phyloP scores from a whole-genome alignment of 2,329 filamentous ascomycete genomes.

The Fusarium sp. region DNA sequence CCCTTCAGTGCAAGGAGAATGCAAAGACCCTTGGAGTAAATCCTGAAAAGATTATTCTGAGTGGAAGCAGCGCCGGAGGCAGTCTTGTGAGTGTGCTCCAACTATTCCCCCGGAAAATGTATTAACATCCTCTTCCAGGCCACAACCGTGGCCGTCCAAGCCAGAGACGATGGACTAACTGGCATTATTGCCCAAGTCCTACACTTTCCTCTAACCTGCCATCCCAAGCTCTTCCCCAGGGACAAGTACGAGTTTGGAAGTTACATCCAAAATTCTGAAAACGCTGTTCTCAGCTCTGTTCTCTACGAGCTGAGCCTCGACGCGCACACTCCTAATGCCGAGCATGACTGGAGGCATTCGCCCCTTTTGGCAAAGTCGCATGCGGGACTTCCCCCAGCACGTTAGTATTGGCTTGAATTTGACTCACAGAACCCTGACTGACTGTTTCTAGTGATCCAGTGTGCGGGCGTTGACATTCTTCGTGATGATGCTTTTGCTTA shows the following conservation, averaged over 20 bases:
- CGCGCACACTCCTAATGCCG: conserved; percentile 3
- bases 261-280: conserved; percentile 32
- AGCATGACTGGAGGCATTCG: conserved; percentile 32
- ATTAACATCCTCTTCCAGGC: conserved; percentile 9
- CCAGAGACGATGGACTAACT: conserved; percentile 15
- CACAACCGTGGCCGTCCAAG: conserved; percentile 24
- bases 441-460: conserved; percentile 25
- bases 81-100: conserved; percentile 13
- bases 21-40: conserved; percentile 21
- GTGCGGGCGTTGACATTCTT: conserved; percentile 28
- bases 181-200: conserved; percentile 37
- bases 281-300: conserved; percentile 7
- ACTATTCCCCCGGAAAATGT: accelerated
- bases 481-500: conserved; percentile 37
- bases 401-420: conserved; percentile 10
- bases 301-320: conserved; percentile 25
- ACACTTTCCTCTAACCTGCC: conserved; percentile 33
- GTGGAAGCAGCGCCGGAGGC: conserved; percentile 36
- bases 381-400: conserved; percentile 24
- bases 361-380: conserved; percentile 32
- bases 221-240: conserved; percentile 36
- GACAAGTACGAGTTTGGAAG: conserved; percentile 40
- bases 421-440: not conserved
- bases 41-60: conserved; percentile 32
- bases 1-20: conserved; percentile 34